A percentile compares a stretch with the other conserved stretches of the same genome.
These are phyloP conservation scores for Salix suchowensis DNA, from an alignment of 345 rosid genomes.

Conservation along the genomic window DNA sequence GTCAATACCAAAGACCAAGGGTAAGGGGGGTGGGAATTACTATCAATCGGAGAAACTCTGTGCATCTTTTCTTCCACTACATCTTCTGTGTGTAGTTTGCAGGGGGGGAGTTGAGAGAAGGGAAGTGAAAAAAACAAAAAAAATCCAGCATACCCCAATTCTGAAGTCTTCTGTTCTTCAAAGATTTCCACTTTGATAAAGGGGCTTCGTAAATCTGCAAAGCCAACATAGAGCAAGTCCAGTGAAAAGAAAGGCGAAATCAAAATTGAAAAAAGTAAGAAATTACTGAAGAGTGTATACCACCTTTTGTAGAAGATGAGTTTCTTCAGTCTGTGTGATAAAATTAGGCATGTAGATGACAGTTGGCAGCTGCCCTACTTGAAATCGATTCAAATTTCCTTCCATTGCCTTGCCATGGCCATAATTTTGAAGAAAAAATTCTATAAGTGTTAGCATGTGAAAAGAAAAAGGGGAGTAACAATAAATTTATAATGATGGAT, in stretches of 20 bases:
- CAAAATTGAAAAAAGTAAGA: neutral
- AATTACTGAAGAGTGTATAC: neutral
- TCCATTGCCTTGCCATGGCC: conserved; percentile 9
- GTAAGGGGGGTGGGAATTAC: neutral
- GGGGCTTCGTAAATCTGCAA: conserved; percentile 66
- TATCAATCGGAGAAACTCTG: neutral
- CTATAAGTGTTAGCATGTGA: neutral
- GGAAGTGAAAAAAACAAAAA: neutral
- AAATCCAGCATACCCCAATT: conserved; percentile 61
- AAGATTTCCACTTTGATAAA: conserved; percentile 68
- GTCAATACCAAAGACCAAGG: conserved; percentile 18
- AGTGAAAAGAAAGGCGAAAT: neutral
- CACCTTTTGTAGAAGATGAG: conserved; percentile 54
- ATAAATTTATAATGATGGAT: no score
- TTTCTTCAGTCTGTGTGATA: conserved; percentile 52
- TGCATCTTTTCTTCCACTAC: neutral
- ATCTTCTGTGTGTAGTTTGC: neutral
- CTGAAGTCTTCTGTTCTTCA: conserved; percentile 86
- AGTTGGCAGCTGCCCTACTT: conserved; percentile 62
- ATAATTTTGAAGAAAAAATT: neutral
- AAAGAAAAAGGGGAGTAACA: no score
- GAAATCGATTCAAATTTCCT: conserved; percentile 34
- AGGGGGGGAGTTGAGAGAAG: neutral
- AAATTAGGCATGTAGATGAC: conserved; percentile 62
- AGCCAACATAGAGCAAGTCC: neutral